These are phyloP conservation scores for Debaryomycetaceae sp. DNA, from an alignment of 1,139 yeast species.

Conservation along the genomic window DNA sequence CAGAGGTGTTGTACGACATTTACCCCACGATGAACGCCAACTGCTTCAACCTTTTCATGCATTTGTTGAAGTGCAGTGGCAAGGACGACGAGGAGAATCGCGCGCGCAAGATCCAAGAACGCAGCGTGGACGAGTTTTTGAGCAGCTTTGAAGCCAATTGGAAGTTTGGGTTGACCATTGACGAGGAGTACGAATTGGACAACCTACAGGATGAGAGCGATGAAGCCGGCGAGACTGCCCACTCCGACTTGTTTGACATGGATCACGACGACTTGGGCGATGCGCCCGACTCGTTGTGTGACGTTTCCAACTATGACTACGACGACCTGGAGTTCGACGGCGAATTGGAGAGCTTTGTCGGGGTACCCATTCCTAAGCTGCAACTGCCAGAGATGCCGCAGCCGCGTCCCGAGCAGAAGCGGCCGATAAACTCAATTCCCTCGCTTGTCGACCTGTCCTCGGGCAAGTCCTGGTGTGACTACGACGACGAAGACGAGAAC, in stretches of 20 bases:
- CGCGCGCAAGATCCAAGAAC: constrained; percentile 20
- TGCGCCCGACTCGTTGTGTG: constrained; percentile 7
- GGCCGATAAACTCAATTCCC: constrained; percentile 15
- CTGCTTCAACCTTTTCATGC: constrained; percentile 32
- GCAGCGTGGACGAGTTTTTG: constrained; percentile 28
- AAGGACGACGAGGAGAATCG: constrained; percentile 26
- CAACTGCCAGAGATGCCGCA: constrained; percentile 11
- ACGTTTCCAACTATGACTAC: constrained; percentile 8
- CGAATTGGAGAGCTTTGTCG: constrained; percentile 11
- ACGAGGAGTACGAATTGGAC: constrained; percentile 25
- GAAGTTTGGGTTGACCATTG: constrained; percentile 32
- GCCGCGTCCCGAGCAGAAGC: constrained; percentile 9
- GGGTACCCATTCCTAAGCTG: constrained; percentile 3
- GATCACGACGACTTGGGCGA: constrained; percentile 23
- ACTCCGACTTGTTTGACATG: constrained; percentile 24
- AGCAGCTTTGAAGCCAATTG: constrained; percentile 25
- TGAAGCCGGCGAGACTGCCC: constrained; percentile 7
- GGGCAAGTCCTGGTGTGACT: constrained; percentile 33
- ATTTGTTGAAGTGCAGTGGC: constrained; percentile 30
- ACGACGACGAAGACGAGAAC: constrained; percentile 24
- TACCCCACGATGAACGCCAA: constrained; percentile 37
- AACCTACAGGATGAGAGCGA: constrained; percentile 11
- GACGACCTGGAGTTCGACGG: constrained; percentile 9
- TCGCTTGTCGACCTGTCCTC: constrained; percentile 31
- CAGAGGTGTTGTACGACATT: constrained; percentile 35